Evolutionary conservation across 108 stramenopile species (phyloP).

Genomic region (Cyclotella baltica): DNA sequence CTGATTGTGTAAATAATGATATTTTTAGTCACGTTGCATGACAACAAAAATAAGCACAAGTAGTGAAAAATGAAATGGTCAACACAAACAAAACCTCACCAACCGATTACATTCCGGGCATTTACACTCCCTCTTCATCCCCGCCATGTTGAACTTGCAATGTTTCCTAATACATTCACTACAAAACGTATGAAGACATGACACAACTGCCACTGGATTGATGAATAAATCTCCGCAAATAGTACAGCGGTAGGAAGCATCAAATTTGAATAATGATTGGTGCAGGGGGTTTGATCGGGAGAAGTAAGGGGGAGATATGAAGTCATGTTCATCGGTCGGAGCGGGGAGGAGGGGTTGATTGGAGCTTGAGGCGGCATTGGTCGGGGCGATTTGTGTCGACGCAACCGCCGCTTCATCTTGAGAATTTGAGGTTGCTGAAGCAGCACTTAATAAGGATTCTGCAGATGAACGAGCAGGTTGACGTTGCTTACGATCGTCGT

Average conservation of each 20-base stretch:
- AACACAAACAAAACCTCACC: constrained; percentile 18
- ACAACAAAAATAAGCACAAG: not conserved
- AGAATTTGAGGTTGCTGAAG: no score
- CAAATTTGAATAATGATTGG: constrained; percentile 23
- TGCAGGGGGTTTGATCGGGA: constrained; percentile 28
- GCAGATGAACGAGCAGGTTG: no score
- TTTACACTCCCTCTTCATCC: constrained; percentile 35
- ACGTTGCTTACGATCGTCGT: no score
- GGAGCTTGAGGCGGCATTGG: not conserved
- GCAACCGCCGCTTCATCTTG: no score
- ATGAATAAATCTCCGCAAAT: constrained; percentile 56
- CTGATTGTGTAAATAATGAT: not conserved
- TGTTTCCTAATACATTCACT: constrained; percentile 58
- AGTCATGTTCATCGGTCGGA: constrained; percentile 36
- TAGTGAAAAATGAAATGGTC: not conserved
- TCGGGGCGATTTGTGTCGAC: not conserved
- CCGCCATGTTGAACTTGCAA: constrained; percentile 16
- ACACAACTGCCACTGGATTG: constrained; percentile 51
- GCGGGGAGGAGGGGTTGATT: not conserved
- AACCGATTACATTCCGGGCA: constrained; percentile 37
- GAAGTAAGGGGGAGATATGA: constrained; percentile 32
- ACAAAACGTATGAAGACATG: constrained; percentile 71
- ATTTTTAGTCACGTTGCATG: not conserved
- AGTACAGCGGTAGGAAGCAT: constrained; percentile 47
- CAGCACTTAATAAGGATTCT: no score